Conservation (phyloP, 2,329 filamentous ascomycete species). For the Emergomyces orientalis region DNA sequence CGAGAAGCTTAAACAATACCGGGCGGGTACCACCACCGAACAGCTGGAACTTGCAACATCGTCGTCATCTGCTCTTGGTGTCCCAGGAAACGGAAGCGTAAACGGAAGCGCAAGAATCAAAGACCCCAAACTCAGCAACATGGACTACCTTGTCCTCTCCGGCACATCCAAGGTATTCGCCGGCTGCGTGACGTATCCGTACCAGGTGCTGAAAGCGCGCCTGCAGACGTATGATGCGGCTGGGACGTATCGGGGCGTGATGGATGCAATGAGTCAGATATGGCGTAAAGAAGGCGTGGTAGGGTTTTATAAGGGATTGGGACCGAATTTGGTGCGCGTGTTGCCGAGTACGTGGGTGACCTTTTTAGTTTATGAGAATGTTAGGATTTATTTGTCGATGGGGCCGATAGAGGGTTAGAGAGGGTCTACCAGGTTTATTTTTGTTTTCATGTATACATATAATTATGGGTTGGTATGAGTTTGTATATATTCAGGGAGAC, state of each 20-base stretch:
- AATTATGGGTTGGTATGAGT: not conserved
- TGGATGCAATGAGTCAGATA: conserved; percentile 62
- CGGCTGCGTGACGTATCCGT: conserved; percentile 84
- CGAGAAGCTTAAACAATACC: conserved; percentile 60
- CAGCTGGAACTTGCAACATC: conserved; percentile 5
- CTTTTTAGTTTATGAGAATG: conserved; percentile 94
- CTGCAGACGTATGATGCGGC: conserved; percentile 84
- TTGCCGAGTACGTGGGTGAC: conserved; percentile 93
- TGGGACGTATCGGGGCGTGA: conserved; percentile 59
- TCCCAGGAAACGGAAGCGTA: not conserved
- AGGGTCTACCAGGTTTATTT: not conserved
- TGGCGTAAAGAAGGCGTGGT: conserved; percentile 68
- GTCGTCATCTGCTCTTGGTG: not conserved
- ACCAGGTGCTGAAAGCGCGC: conserved; percentile 81
- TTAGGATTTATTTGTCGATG: conserved; percentile 55
- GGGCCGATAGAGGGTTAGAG: not conserved
- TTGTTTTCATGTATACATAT: not conserved
- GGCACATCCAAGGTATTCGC: conserved; percentile 78
- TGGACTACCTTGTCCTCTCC: conserved; percentile 72
- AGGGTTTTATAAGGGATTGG: conserved; percentile 86
- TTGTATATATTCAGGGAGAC: not conserved
- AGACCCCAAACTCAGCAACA: conserved; percentile 48
- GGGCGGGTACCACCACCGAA: conserved; percentile 34
- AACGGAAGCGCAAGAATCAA: conserved; percentile 1
- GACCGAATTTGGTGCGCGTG: conserved; percentile 81